phyloP scores from a whole-genome alignment of 495 filamentous ascomycete species.

The Trichocladium antarcticum region DNA sequence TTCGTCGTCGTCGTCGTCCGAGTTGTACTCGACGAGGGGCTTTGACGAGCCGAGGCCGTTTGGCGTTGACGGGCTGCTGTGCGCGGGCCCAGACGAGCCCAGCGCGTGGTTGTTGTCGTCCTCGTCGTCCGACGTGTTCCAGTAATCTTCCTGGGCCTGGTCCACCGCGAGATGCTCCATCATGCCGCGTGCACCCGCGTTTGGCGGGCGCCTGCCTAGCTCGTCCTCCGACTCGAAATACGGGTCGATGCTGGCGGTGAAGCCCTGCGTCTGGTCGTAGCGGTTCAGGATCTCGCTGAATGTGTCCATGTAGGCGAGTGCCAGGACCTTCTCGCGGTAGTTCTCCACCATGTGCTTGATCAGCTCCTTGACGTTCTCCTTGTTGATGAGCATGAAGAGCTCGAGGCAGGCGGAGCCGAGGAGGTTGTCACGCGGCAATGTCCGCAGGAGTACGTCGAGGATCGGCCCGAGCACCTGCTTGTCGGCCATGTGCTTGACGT shows the following conservation, averaged over 20 bases:
- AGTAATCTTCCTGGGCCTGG: constrained; percentile 83
- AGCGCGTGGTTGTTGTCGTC: constrained; percentile 45
- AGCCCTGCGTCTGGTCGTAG: constrained; percentile 74
- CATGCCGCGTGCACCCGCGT: constrained; percentile 55
- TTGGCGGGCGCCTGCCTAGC: constrained; percentile 35
- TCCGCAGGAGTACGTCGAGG: constrained; percentile 74
- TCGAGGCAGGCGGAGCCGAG: constrained; percentile 94
- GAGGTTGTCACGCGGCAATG: constrained; percentile 92
- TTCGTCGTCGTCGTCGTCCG: constrained; percentile 63
- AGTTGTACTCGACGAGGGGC: constrained; percentile 81
- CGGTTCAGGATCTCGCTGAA: constrained; percentile 64
- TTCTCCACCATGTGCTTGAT: constrained; percentile 80
- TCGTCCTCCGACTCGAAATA: constrained; percentile 41
- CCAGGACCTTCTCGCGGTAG: constrained; percentile 68
- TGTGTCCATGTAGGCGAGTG: constrained; percentile 75
- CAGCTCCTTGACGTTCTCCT: constrained; percentile 70
- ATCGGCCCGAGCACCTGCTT: constrained; percentile 79
- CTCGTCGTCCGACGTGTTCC: constrained; percentile 84
- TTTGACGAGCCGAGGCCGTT: constrained; percentile 35
- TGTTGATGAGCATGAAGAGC: constrained; percentile 83
- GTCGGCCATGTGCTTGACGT: constrained; percentile 75
- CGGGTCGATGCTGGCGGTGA: constrained; percentile 47
- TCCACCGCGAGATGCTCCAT: constrained; percentile 62
- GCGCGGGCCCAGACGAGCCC: not conserved
- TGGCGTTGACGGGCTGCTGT: constrained; percentile 14